phyloP scores from a whole-genome alignment of 257 asterid species.

The Cinchona pubescens region DNA sequence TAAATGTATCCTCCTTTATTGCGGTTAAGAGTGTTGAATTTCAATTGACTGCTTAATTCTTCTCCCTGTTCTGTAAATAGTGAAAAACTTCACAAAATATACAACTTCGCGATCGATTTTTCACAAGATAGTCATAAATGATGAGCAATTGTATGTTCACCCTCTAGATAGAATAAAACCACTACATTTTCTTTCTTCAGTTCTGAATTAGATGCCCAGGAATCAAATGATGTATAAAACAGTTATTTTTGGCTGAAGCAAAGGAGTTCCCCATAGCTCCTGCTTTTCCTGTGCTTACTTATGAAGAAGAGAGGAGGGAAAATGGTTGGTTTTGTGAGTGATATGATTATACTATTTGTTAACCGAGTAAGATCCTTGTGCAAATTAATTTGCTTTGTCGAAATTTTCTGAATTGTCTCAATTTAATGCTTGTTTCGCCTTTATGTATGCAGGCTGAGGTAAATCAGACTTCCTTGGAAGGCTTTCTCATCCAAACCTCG shows the following conservation, averaged over 20 bases:
- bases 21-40: too few relatives aligned
- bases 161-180: too few relatives aligned
- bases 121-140: too few relatives aligned
- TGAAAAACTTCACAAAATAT: too few relatives aligned
- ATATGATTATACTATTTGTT: not conserved
- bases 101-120: too few relatives aligned
- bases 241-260: not conserved
- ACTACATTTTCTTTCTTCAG: too few relatives aligned
- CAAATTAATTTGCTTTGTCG: not conserved
- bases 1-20: too few relatives aligned
- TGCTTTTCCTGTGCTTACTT: not conserved
- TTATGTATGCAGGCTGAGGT: constrained; percentile 67
- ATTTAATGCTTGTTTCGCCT: constrained; percentile 12
- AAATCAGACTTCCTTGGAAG: constrained; percentile 78
- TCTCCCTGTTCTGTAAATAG: too few relatives aligned
- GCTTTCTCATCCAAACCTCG: constrained; percentile 79
- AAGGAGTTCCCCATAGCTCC: not conserved
- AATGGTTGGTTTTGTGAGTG: not conserved
- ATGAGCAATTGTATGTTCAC: too few relatives aligned
- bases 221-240: too few relatives aligned
- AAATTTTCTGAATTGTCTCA: not conserved
- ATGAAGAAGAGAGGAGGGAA: not conserved
- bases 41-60: too few relatives aligned
- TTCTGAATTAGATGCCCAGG: too few relatives aligned
- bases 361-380: not conserved